phyloP scores from a whole-genome alignment of 768 basidiomycete genomes.

The Hortiboletus campestris region DNA sequence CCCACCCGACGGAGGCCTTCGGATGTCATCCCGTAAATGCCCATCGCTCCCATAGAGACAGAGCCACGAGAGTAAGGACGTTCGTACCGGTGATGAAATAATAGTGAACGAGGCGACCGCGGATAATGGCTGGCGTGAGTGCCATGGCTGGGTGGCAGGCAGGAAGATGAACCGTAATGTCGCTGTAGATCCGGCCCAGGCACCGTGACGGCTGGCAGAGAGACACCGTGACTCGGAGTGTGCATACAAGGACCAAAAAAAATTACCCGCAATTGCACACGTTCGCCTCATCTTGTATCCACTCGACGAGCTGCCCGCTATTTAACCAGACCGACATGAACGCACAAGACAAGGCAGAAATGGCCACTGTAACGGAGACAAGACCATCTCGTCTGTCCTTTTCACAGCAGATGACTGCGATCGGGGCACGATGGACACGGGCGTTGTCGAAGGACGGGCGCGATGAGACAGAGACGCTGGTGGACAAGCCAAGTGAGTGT shows the following conservation, averaged over 20 bases:
- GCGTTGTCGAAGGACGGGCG: constrained; percentile 13
- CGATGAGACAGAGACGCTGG: constrained; percentile 6
- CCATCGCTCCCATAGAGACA: no score
- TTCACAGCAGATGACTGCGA: constrained; percentile 19
- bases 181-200: constrained; percentile 5
- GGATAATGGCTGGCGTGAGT: no score
- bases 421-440: constrained; percentile 16
- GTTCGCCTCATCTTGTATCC: constrained; percentile 8
- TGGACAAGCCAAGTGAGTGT: constrained; percentile 16
- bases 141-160: not conserved
- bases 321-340: constrained; percentile 8
- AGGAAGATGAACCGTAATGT: no score
- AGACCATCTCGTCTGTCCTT: constrained; percentile 9
- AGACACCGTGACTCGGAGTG: not conserved
- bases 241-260: not conserved
- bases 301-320: not conserved
- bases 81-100: no score
- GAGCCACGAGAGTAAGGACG: no score
- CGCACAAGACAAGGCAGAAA: not conserved
- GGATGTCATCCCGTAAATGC: no score
- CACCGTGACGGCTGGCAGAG: not conserved
- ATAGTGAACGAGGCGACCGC: no score
- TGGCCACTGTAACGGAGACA: constrained; percentile 6
- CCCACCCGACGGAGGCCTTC: no score
- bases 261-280: constrained; percentile 13